phyloP scores from a whole-genome alignment of 176 grass and related monocot genomes.

The Raddia distichophylla region DNA sequence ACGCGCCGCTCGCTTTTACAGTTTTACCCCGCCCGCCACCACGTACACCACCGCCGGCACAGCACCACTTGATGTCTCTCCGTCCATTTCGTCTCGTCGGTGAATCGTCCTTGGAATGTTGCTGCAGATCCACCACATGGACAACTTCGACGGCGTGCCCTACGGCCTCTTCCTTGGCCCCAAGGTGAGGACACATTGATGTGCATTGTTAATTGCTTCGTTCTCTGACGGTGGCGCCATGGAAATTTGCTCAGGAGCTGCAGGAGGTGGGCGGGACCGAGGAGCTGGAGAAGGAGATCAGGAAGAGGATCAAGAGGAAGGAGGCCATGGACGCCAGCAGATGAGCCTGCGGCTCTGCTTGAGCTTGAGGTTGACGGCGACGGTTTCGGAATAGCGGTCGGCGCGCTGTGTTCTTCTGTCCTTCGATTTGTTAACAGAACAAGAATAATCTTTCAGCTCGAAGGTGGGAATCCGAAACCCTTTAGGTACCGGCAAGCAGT shows the following conservation, averaged over 20 bases:
- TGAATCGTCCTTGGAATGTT: background rate
- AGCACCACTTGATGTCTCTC: background rate
- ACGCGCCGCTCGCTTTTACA: background rate
- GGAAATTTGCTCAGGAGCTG: slow-evolving; percentile 54
- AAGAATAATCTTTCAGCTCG: background rate
- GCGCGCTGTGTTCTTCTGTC: background rate
- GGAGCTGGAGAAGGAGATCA: slow-evolving; percentile 87
- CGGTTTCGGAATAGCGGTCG: background rate
- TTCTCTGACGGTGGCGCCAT: background rate
- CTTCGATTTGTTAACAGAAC: background rate
- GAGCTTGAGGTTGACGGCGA: slow-evolving; percentile 35
- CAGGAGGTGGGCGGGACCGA: slow-evolving; percentile 74
- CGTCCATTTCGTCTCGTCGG: background rate
- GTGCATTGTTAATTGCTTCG: background rate
- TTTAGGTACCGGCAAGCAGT: no score
- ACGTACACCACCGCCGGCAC: background rate
- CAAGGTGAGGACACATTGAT: slow-evolving; percentile 45
- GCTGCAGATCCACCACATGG: slow-evolving; percentile 83
- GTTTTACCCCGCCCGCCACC: background rate
- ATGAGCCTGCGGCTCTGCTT: background rate
- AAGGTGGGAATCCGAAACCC: no score
- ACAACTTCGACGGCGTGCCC: slow-evolving; percentile 74
- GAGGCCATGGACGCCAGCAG: slow-evolving; percentile 14
- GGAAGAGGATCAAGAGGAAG: slow-evolving; percentile 59
- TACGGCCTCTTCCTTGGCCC: slow-evolving; percentile 83